phyloP scores from a whole-genome alignment of 148 eudicot genomes.

The Gaultheria prostrata region DNA sequence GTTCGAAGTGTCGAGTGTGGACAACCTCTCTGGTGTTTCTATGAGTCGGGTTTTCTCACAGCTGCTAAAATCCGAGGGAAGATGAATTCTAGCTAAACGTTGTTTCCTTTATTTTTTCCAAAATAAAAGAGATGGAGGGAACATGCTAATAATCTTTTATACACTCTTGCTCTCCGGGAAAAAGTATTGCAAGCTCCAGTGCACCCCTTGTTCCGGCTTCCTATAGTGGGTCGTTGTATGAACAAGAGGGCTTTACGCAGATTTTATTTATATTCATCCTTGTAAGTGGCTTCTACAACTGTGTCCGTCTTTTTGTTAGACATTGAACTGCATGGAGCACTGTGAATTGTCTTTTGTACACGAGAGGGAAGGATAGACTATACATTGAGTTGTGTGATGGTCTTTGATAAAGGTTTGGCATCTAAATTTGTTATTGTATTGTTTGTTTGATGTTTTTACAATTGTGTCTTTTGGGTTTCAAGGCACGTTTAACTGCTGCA shows the following conservation, averaged over 20 bases:
- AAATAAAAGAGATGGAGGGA: neutral
- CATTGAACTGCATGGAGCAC: neutral
- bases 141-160: neutral
- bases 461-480: neutral
- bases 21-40: constrained; percentile 68
- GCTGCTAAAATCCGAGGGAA: constrained; percentile 67
- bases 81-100: constrained; percentile 24
- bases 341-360: constrained; percentile 4
- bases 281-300: neutral
- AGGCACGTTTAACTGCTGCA: neutral
- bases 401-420: neutral
- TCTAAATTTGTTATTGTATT: neutral
- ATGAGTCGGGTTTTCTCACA: constrained; percentile 88
- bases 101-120: neutral
- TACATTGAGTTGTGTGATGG: neutral
- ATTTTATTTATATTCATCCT: neutral
- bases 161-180: neutral
- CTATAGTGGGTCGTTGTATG: neutral
- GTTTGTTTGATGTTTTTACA: neutral
- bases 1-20: constrained; percentile 34
- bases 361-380: neutral
- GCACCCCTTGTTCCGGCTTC: neutral
- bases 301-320: neutral
- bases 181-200: constrained; percentile 1
- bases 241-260: constrained; percentile 9